A percentile compares a stretch with the other conserved stretches of the same genome.
Evolutionary conservation across 2,329 filamentous ascomycete species (phyloP).

Genomic region (Neocatenulostroma microsporum): DNA sequence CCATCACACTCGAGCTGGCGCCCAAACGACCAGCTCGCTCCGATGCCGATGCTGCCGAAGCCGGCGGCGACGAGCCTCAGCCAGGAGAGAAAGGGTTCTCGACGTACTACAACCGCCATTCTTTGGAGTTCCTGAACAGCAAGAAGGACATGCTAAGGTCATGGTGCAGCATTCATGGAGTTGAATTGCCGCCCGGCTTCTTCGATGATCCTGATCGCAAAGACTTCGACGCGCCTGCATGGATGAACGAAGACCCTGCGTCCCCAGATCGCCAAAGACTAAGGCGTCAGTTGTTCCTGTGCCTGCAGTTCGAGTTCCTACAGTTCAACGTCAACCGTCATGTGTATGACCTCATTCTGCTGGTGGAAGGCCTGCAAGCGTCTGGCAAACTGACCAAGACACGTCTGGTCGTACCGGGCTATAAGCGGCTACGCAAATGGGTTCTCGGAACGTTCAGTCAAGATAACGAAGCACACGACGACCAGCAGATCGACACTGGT

Average conservation of each 20-base stretch:
- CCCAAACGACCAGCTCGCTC: conserved; percentile 24
- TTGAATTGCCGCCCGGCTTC: conserved; percentile 44
- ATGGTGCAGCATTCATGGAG: conserved; percentile 41
- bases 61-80: conserved; percentile 31
- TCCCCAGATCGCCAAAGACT: conserved; percentile 51
- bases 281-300: conserved; percentile 61
- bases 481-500: conserved; percentile 51
- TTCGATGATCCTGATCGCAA: conserved; percentile 44
- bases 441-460: conserved; percentile 46
- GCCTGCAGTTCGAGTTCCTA: conserved; percentile 65
- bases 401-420: conserved; percentile 56
- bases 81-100: conserved; percentile 56
- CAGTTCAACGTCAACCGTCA: conserved; percentile 52
- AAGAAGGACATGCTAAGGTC: conserved; percentile 49
- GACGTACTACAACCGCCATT: conserved; percentile 45
- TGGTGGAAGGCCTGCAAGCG: conserved; percentile 56
- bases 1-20: conserved; percentile 46
- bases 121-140: conserved; percentile 49
- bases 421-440: conserved; percentile 59
- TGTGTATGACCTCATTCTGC: conserved; percentile 57
- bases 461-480: conserved; percentile 48
- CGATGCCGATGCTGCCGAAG: conserved; percentile 36
- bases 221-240: conserved; percentile 25
- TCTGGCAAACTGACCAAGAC: conserved; percentile 58
- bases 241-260: conserved; percentile 24